These are phyloP conservation scores for Ottelia alismoides DNA, from an alignment of 106 monocot species.

Conservation along the genomic window DNA sequence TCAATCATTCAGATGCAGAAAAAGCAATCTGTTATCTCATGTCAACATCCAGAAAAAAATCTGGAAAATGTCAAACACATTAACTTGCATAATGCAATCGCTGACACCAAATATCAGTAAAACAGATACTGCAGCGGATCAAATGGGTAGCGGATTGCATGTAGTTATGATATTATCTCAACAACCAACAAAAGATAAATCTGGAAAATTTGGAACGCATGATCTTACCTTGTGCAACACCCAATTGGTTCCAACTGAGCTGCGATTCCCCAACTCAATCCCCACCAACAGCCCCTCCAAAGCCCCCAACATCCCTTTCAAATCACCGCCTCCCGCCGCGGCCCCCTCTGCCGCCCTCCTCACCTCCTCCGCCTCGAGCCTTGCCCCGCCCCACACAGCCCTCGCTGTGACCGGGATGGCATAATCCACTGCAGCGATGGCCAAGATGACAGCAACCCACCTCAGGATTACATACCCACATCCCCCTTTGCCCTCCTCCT, in stretches of 20 bases:
- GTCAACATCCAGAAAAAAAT: neutral
- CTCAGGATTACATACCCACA: slow-evolving; percentile 3
- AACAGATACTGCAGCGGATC: too few relatives aligned
- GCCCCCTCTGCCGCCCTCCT: slow-evolving; percentile 27
- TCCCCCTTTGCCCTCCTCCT: slow-evolving; percentile 3
- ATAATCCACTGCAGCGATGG: slow-evolving; percentile 25
- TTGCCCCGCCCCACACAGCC: slow-evolving; percentile 17
- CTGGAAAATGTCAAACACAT: neutral
- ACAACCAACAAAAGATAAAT: neutral
- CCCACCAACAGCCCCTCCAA: slow-evolving; percentile 27
- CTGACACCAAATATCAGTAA: neutral
- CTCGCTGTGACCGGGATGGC: slow-evolving; percentile 13
- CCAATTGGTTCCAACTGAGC: slow-evolving; percentile 43
- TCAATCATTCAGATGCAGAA: too few relatives aligned
- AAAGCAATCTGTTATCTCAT: too few relatives aligned
- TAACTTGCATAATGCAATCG: neutral
- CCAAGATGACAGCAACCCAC: slow-evolving; percentile 9
- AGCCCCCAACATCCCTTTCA: slow-evolving; percentile 26
- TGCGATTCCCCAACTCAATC: slow-evolving; percentile 28
- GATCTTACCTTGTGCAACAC: slow-evolving; percentile 34
- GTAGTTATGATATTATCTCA: too few relatives aligned
- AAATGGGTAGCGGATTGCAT: too few relatives aligned
- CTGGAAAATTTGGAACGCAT: neutral
- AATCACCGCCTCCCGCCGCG: slow-evolving; percentile 1
- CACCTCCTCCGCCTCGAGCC: slow-evolving; percentile 29